Evolutionary conservation across 805 yeast genomes (phyloP), one percentile per base, ranked within the genome.

Genomic region (Priceomyces castillae): DNA sequence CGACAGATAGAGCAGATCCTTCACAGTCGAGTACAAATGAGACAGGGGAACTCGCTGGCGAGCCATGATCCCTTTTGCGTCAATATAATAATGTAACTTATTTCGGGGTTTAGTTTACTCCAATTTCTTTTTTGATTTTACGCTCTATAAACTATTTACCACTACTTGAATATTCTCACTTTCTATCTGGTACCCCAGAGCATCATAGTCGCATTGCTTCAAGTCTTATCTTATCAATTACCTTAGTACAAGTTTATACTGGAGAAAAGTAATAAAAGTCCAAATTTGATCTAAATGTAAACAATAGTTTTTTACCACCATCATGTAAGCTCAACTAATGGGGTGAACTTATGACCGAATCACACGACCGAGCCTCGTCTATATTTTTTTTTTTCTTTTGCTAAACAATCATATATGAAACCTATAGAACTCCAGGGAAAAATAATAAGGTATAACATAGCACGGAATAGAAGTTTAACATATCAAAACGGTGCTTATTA

Each of bases 51-150:
- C 44, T 38, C 15, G 35, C 46, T 16, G 35, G 41, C 31, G 31
- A 15, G 30, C 31, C 15, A 23, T 17, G 20, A 86, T 86, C 94
- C 84, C 94, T 6, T 85, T 87, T 56, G 77, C 7, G 5, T 28
- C 15, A 28, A 11, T 28, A 28, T 6, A 12, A 9, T 22, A 16
- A 16, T 17, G 19, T n/a, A 30, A 28, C n/a, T 37, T 6, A 22
- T 9, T 9, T 22, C 25, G 9, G 25, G 6, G 25, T 22, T 22
- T 6, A 22, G 9, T 22, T 9, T 9, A 7, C 9, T 9, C 9
- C 25, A 22, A 22, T 22, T 22, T 7, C 25, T 9, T 7, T 9
- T 22, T 22, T 22, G 6, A 22, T 22, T 22, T 7, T 22, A 9
- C 6, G 25, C 25, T 22, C 25, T 22, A 22, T 7, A 7, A 9